Percentiles rank a stretch among this genome's conserved stretches.
phyloP scores from a whole-genome alignment of 1,284 basidiomycete species.

The Amylostereum chailletii region DNA sequence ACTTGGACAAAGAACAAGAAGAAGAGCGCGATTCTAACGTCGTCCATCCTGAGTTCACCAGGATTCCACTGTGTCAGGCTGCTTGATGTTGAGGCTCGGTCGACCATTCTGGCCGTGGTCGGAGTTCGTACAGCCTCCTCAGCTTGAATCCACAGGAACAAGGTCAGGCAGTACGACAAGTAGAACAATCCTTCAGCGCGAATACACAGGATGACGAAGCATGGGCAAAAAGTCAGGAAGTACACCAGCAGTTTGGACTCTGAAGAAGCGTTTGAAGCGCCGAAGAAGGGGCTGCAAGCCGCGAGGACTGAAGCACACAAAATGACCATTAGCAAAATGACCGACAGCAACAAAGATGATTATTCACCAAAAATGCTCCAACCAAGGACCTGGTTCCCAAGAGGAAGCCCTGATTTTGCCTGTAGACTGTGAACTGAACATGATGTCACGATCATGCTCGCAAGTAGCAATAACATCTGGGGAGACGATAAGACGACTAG shows the following conservation, averaged over 20 bases:
- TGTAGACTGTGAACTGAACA: slow-evolving; percentile 54
- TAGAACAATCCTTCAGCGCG: slow-evolving; percentile 82
- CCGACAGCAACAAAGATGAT: not conserved
- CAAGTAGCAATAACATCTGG: slow-evolving; percentile 32
- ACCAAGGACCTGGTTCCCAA: slow-evolving; percentile 50
- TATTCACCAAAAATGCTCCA: slow-evolving; percentile 64
- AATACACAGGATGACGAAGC: slow-evolving; percentile 77
- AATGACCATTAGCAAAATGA: slow-evolving; percentile 4
- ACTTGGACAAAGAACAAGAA: slow-evolving; percentile 86
- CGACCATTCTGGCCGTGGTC: not conserved
- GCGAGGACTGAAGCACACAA: not conserved
- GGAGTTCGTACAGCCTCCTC: slow-evolving; percentile 40
- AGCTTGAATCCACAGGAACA: slow-evolving; percentile 65
- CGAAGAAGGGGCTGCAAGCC: slow-evolving; percentile 35
- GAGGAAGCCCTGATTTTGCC: slow-evolving; percentile 61
- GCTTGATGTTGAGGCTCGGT: too few relatives aligned
- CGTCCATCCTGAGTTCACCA: slow-evolving; percentile 49
- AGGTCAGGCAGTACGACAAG: slow-evolving; percentile 52
- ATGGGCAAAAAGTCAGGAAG: slow-evolving; percentile 69
- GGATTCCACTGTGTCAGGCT: slow-evolving; percentile 10
- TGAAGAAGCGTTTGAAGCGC: slow-evolving; percentile 28
- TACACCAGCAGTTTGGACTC: slow-evolving; percentile 39
- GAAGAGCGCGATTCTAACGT: slow-evolving; percentile 71
- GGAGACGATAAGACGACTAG: not conserved
- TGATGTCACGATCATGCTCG: slow-evolving; percentile 43